Evolutionary conservation across 441 rosid genomes (phyloP), one percentile per base, ranked within the genome.

Genomic region (Monsonia emarginata): DNA sequence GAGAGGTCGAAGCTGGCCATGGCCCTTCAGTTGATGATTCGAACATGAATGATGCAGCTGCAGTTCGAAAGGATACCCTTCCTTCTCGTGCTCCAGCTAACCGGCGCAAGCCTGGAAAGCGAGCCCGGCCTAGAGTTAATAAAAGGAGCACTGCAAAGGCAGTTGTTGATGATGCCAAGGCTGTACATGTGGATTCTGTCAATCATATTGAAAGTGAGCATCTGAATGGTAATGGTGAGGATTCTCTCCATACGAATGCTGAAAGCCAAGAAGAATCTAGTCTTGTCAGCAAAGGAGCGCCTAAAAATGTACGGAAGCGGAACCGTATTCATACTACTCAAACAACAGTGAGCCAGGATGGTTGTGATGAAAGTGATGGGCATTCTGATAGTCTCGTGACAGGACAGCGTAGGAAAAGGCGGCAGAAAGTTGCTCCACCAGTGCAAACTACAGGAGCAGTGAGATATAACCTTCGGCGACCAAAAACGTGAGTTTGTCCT

Each of bases 391-490:
- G 94, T 70, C 76, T 84, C 65, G 75, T 77, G 7, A 82, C 78
- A 32, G 89, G 89, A 42, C 81, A 84, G 72, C 85, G 68, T 10
- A 81, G 81, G 76, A 90, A 82, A 83, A 88, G 95, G 65, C 80
- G 81, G 65, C 90, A 81, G 60, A 89, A 79, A 73, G 81, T 74
- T 76, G 80, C 76, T 74, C 22, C 79, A 9, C 68, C 72, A 16
- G 64, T 65, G 69, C 84, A 65, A 73, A 50, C 76, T 69, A 78
- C 78, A 19, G 86, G 68, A 22, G 84, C 75, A 76, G 72, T 34
- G 63, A 82, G 88, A 71, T 94, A 94, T 71, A 84, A 91, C 77
- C 83, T 94, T 65, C 87, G 97, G 72, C 83, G 85, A 62, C 83
- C 85, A 22, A 84, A 81, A 78, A 77, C 63, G 96, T 91, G 70